Conservation (phyloP, 192 early-diverging fungal genomes). For the Dissophora ornata region DNA sequence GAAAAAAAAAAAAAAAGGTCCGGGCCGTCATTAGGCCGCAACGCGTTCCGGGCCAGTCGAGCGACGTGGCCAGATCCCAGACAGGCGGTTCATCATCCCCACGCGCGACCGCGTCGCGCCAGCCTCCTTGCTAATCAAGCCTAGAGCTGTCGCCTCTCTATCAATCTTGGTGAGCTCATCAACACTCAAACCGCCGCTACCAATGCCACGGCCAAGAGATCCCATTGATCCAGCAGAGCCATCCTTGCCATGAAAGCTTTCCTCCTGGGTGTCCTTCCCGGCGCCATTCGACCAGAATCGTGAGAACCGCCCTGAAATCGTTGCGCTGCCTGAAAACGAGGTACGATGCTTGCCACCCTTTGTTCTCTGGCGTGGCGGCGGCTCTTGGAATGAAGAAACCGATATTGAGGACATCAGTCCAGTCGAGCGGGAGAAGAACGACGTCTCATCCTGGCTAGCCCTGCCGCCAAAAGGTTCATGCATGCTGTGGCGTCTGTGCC, state of each 20-base stretch:
- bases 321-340: conserved; percentile 42
- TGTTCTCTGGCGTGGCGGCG: neutral
- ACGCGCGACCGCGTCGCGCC: neutral
- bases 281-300: conserved; percentile 31
- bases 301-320: conserved; percentile 46
- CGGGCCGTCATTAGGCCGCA: too few relatives aligned
- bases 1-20: too few relatives aligned
- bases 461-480: conserved; percentile 19
- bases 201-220: neutral
- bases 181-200: neutral
- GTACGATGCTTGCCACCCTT: neutral
- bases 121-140: neutral
- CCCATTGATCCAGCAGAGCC: conserved; percentile 7
- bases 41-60: too few relatives aligned
- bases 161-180: neutral
- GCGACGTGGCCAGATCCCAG: conserved; percentile 34
- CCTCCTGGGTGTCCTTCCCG: conserved; percentile 4
- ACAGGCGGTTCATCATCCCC: conserved; percentile 34
- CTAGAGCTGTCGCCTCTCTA: neutral
- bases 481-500: conserved; percentile 27
- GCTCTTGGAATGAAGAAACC: neutral
- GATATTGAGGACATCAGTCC: neutral
- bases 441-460: neutral
- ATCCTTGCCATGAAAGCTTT: neutral
- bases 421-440: neutral